Conservation (phyloP, 495 filamentous ascomycete species). For the Tuber indicum region DNA sequence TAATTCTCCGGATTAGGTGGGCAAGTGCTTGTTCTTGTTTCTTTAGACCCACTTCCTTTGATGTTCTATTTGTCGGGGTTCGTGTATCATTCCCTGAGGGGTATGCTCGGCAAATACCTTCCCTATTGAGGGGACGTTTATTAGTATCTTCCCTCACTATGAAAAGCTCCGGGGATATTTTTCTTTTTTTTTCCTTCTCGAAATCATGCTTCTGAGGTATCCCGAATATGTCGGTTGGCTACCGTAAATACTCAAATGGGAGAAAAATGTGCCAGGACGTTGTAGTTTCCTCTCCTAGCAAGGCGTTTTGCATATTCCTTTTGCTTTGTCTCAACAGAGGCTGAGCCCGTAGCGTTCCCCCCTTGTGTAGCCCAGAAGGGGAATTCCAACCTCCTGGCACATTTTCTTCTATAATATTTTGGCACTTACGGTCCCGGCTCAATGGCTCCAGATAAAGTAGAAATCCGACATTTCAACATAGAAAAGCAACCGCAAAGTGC, state of each 20-base stretch:
- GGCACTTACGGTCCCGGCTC: neutral
- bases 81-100: neutral
- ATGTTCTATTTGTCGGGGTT: neutral
- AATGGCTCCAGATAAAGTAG: neutral
- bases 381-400: neutral
- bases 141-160: neutral
- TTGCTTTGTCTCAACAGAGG: neutral
- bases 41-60: neutral
- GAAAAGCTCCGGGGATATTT: neutral
- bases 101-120: neutral
- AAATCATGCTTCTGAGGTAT: neutral
- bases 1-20: too few species aligned
- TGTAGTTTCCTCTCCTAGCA: neutral
- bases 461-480: neutral
- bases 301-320: neutral
- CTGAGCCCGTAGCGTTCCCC: neutral
- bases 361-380: neutral
- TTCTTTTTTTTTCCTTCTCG: too few species aligned
- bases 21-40: too few species aligned
- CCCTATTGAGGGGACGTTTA: neutral
- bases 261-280: neutral
- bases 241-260: neutral
- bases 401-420: neutral
- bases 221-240: neutral
- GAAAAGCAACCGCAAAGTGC: neutral